phyloP scores from a whole-genome alignment of 257 asterid species.

The Phtheirospermum japonicum region DNA sequence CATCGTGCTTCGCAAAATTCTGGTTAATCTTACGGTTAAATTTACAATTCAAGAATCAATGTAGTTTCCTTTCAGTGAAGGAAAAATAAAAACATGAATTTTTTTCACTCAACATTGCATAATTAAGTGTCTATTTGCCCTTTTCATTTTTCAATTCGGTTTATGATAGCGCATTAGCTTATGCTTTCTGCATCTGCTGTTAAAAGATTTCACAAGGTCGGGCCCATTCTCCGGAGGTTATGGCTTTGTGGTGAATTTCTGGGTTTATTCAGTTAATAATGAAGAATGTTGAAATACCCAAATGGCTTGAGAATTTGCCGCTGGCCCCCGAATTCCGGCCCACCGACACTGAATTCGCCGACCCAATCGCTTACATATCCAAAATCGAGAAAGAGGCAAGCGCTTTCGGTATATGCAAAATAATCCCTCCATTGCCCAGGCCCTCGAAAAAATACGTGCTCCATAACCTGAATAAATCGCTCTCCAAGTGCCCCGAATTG shows the following conservation, averaged over 20 bases:
- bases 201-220: conserved; percentile 18
- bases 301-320: conserved; percentile 89
- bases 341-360: conserved; percentile 93
- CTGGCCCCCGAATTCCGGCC: conserved; percentile 97
- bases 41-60: conserved; percentile 8
- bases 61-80: conserved; percentile 30
- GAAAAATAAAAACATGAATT: conserved; percentile 1
- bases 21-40: conserved; percentile 11
- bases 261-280: conserved; percentile 33
- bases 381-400: conserved; percentile 96
- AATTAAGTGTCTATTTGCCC: background rate
- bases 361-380: conserved; percentile 94
- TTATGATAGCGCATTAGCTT: conserved; percentile 27
- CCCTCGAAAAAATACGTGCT: conserved; percentile 85
- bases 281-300: conserved; percentile 78
- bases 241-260: conserved; percentile 34
- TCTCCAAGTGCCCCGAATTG: conserved; percentile 78
- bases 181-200: conserved; percentile 22
- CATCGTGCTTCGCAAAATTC: conserved; percentile 20
- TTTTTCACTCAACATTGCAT: conserved; percentile 13
- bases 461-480: conserved; percentile 77
- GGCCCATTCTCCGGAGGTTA: conserved; percentile 25
- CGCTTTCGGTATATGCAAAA: conserved; percentile 93
- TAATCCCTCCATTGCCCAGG: conserved; percentile 89
- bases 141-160: background rate